Conservation (phyloP, 176 grass and related monocot genomes). For the Juncus inflexus region DNA sequence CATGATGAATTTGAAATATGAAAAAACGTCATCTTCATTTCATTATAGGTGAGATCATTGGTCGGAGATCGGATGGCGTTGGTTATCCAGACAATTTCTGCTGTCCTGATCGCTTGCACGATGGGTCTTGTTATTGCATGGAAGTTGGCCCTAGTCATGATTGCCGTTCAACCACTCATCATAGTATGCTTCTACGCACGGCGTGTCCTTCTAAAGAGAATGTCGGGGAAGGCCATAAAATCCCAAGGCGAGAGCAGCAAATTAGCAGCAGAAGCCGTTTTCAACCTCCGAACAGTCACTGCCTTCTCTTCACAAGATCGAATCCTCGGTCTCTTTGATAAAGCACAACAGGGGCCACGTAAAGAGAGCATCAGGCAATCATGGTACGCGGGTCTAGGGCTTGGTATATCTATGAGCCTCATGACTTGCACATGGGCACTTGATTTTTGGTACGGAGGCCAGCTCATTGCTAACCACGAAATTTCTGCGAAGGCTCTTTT, state of each 20-base stretch:
- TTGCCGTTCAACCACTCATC: constrained; percentile 87
- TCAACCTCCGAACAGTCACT: constrained; percentile 81
- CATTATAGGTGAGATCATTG: constrained; percentile 69
- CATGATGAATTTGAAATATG: constrained; percentile 1
- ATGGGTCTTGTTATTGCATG: constrained; percentile 93
- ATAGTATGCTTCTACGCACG: constrained; percentile 93
- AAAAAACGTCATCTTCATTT: constrained; percentile 1
- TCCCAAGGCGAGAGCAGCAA: constrained; percentile 82
- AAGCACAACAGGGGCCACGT: constrained; percentile 67
- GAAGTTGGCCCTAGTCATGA: constrained; percentile 84
- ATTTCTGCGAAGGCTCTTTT: constrained; percentile 77
- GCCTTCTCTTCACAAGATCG: constrained; percentile 92
- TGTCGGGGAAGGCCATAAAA: constrained; percentile 73
- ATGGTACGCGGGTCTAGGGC: constrained; percentile 83
- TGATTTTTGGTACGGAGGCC: constrained; percentile 94
- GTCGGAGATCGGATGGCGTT: constrained; percentile 87
- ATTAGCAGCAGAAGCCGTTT: constrained; percentile 85
- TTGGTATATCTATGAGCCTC: constrained; percentile 78
- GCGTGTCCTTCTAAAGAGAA: constrained; percentile 71
- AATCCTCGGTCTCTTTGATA: constrained; percentile 66
- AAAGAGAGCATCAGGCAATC: constrained; percentile 72
- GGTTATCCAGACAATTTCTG: constrained; percentile 81
- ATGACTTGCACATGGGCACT: constrained; percentile 85
- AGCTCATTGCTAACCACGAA: constrained; percentile 50
- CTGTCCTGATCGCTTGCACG: constrained; percentile 69